phyloP scores from a whole-genome alignment of 179 eudicot species.

The Amaranthus tricolor region DNA sequence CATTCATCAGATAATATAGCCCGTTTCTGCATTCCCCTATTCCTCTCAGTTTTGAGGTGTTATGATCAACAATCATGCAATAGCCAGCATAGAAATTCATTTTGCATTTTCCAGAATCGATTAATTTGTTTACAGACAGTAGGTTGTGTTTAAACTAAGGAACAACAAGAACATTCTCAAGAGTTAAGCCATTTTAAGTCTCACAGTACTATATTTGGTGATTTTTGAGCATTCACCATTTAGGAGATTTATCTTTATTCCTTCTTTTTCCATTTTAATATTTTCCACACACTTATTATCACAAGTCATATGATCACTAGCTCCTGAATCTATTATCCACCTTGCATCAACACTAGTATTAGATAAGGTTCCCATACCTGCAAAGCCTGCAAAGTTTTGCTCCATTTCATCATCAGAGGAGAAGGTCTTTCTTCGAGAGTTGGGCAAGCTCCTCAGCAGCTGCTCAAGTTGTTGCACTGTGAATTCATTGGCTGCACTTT shows the following conservation, averaged over 20 bases:
- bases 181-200: background rate
- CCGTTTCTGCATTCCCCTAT: background rate
- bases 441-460: background rate
- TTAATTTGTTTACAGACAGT: background rate
- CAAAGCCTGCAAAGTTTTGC: background rate
- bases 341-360: background rate
- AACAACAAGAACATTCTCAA: background rate
- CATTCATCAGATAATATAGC: background rate
- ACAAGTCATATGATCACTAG: conserved; percentile 12
- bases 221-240: background rate
- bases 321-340: conserved; percentile 12
- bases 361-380: background rate
- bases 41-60: background rate
- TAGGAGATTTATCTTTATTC: background rate
- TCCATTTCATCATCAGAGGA: background rate
- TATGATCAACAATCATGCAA: background rate
- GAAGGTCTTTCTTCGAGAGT: background rate
- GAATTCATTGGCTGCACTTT: too few species aligned
- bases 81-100: background rate
- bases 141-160: background rate
- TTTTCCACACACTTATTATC: too few species aligned
- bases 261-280: rapidly evolving
- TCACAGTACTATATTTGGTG: background rate
- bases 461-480: background rate
- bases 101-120: background rate